A percentile compares a stretch with the other conserved stretches of the same genome.
Evolutionary conservation across 805 yeast genomes (phyloP).

Genomic region (Starmerella ratchasimensis): DNA sequence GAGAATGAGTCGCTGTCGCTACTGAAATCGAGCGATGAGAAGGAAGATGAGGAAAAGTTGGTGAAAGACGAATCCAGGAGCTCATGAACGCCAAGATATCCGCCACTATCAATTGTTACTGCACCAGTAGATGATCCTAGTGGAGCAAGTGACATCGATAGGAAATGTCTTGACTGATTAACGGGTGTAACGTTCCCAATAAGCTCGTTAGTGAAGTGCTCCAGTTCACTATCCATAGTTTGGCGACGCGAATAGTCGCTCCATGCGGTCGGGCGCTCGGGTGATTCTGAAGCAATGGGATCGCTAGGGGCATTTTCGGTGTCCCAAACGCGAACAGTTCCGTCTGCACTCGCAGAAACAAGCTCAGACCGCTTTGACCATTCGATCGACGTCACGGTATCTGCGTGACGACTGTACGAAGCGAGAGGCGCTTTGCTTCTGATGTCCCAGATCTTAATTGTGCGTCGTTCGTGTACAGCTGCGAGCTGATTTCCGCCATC

Average conservation of each 20-base stretch:
- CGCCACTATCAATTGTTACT: constrained; percentile 24
- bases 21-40: background rate
- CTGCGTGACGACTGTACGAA: constrained; percentile 42
- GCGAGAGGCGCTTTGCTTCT: constrained; percentile 43
- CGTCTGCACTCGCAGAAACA: constrained; percentile 50
- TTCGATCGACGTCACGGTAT: constrained; percentile 40
- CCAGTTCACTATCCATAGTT: constrained; percentile 13
- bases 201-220: constrained; percentile 18
- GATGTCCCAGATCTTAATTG: constrained; percentile 62
- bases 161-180: constrained; percentile 22
- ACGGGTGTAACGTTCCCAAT: constrained; percentile 17
- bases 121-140: constrained; percentile 16
- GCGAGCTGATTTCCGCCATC: constrained; percentile 40
- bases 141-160: constrained; percentile 17
- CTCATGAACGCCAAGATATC: constrained; percentile 26
- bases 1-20: constrained; percentile 14
- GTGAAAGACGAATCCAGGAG: constrained; percentile 6
- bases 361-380: constrained; percentile 43
- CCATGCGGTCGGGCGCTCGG: constrained; percentile 15
- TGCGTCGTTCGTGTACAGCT: constrained; percentile 40
- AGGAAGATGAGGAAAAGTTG: background rate
- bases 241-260: constrained; percentile 22
- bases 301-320: constrained; percentile 19
- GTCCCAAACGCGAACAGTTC: constrained; percentile 58
- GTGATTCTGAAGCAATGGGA: background rate